Evolutionary conservation across 2,329 filamentous ascomycete species (phyloP), one percentile per base, ranked within the genome.

Genomic region (Alternaria brassicicola): DNA sequence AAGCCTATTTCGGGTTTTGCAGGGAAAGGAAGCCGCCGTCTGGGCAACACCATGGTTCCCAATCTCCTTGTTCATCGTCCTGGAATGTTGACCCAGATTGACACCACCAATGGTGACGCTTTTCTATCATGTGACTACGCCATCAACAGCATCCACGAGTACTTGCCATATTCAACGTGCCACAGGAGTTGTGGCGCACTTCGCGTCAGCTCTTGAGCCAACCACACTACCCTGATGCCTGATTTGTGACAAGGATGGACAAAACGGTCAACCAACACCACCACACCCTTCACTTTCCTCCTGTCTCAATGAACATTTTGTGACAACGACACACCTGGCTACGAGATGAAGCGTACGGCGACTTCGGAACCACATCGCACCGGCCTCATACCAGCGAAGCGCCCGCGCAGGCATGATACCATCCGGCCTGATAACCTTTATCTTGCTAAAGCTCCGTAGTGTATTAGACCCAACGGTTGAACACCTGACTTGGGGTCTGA

Each of bases 1-100:
- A 26, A 25, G 21, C 42, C 45, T 35, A 39, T 36, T 49, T 52
- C 52, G 39, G 57, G 50, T 26, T 54, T 57, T 54, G 46, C 47
- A 26, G 28, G 17, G 10, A 35, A 6, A 30, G 48, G 47, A 21
- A 28, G 26, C 15, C 12, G 31, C 42, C 17, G 26, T 45, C 42
- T 39, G n/a, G 13, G 33, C 47, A 45, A 36, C 31, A 52, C 53
- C 48, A 41, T 19, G 42, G 42, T n/a, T 30, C 25, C 42, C 31
- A 28, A 25, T 25, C 21, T 15, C 21, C 6, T 31, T 31, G 21
- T 15, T 25, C 38, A 41, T 41, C 21, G 13, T 26, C 39, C 39
- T 26, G 13, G 23, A 42, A 26, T n/a, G 3, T 26, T 13, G 21
- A 26, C 21, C 13, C 8, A n/a, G 6, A 6, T 26, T 4, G 7